A percentile compares a stretch with the other conserved stretches of the same genome.
These are phyloP conservation scores for Penicillium goetzii DNA, from an alignment of 495 filamentous ascomycete species.

Conservation along the genomic window DNA sequence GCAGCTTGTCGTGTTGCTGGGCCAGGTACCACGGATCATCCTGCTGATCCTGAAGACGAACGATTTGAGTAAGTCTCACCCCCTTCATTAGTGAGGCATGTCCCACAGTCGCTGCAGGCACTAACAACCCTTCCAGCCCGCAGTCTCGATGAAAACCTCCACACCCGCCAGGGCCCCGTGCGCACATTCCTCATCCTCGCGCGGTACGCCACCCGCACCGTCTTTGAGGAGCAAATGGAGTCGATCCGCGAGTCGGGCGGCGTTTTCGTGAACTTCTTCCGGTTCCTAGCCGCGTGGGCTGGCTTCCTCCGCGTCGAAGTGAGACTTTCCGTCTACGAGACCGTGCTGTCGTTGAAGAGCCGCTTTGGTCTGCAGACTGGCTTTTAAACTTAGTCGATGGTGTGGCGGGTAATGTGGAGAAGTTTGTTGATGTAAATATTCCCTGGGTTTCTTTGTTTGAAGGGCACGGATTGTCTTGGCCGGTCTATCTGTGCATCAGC, in stretches of 20 bases:
- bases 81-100: not conserved
- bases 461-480: slow-evolving; percentile 33
- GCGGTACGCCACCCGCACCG: slow-evolving; percentile 84
- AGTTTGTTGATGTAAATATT: slow-evolving; percentile 23
- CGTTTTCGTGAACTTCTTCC: slow-evolving; percentile 56
- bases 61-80: slow-evolving; percentile 69
- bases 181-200: slow-evolving; percentile 93
- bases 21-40: slow-evolving; percentile 87
- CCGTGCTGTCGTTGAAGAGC: slow-evolving; percentile 50
- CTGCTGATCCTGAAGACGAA: slow-evolving; percentile 98
- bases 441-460: slow-evolving; percentile 10
- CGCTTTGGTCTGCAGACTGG: slow-evolving; percentile 38
- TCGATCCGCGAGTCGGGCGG: slow-evolving; percentile 61
- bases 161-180: slow-evolving; percentile 85
- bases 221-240: slow-evolving; percentile 87
- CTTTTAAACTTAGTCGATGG: not conserved
- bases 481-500: slow-evolving; percentile 40
- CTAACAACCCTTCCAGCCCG: slow-evolving; percentile 56
- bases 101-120: not conserved
- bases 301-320: slow-evolving; percentile 64
- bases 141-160: slow-evolving; percentile 90
- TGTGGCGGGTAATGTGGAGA: slow-evolving; percentile 3
- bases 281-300: slow-evolving; percentile 59
- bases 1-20: slow-evolving; percentile 84
- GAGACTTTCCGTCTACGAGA: slow-evolving; percentile 65